Conservation (phyloP, 1,139 yeast genomes). For the Pneumocystis carinii region DNA sequence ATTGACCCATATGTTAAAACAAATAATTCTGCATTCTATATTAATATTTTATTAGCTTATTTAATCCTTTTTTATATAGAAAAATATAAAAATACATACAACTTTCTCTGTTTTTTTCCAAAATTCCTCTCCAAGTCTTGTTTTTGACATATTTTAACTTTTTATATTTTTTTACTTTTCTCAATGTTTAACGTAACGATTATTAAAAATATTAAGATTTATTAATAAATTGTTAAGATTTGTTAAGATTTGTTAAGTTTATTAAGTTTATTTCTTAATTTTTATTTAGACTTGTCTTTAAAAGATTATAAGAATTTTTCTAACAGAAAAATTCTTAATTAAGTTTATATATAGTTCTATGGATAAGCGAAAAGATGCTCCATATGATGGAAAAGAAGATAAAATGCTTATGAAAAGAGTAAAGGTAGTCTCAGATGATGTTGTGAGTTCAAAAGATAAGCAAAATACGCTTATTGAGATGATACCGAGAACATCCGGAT, state of each 20-base stretch:
- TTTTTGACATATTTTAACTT: slow-evolving; percentile 33
- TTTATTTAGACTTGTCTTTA: background rate
- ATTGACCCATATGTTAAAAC: slow-evolving; percentile 88
- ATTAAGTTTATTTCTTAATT: background rate
- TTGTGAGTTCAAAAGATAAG: background rate
- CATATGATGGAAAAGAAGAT: background rate
- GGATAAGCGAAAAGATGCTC: background rate
- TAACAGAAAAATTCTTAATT: background rate
- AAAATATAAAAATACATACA: slow-evolving; percentile 28
- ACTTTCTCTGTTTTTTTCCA: slow-evolving; percentile 90
- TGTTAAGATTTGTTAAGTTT: no score
- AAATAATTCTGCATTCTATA: slow-evolving; percentile 71
- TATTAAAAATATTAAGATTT: no score
- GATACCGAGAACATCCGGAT: slow-evolving; percentile 15
- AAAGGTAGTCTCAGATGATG: background rate
- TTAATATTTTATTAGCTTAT: slow-evolving; percentile 6
- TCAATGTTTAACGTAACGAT: background rate
- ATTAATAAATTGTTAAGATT: no score
- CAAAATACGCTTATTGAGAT: slow-evolving; percentile 4
- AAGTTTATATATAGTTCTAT: background rate
- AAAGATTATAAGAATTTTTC: background rate
- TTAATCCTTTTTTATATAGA: background rate
- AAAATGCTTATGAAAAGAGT: background rate
- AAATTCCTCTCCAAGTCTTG: slow-evolving; percentile 65
- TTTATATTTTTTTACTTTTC: background rate